Percentiles rank a stretch among this genome's conserved stretches.
These are phyloP conservation scores for Phaeosphaeria sp. DNA, from an alignment of 2,329 filamentous ascomycete genomes.

Conservation along the genomic window DNA sequence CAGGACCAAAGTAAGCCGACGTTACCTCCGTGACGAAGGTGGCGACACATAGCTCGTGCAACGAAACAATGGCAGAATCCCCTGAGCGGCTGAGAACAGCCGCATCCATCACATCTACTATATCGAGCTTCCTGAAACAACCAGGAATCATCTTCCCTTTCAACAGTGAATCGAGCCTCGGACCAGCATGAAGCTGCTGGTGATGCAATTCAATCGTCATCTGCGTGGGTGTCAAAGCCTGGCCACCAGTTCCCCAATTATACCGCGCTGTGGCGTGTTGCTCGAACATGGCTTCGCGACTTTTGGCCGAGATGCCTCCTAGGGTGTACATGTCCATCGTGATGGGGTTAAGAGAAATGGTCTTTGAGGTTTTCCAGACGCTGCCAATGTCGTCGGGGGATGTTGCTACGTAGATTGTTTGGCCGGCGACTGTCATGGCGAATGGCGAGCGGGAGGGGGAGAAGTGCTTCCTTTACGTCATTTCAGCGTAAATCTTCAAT, in stretches of 20 bases:
- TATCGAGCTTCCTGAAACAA: conserved; percentile 7
- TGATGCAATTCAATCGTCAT: conserved; percentile 18
- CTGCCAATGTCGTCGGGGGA: conserved; percentile 7
- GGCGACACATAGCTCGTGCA: conserved; percentile 10
- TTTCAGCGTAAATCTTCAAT: not conserved
- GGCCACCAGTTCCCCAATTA: conserved; percentile 1
- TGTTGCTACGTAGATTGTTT: conserved; percentile 15
- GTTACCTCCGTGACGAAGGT: conserved; percentile 4
- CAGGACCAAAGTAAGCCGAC: conserved; percentile 9
- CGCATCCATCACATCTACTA: not conserved
- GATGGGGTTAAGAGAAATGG: conserved; percentile 14
- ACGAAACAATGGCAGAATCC: conserved; percentile 4
- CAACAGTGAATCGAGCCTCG: conserved; percentile 8
- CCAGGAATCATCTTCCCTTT: conserved; percentile 4
- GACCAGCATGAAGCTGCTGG: conserved; percentile 9
- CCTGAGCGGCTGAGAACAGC: conserved; percentile 2
- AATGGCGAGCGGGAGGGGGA: conserved; percentile 10
- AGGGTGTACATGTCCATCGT: conserved; percentile 11
- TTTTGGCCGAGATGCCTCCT: conserved; percentile 6
- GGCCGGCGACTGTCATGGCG: conserved; percentile 9
- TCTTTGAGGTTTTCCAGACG: conserved; percentile 12
- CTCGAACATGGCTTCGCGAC: conserved; percentile 7
- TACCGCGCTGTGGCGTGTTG: conserved; percentile 5
- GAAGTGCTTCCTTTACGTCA: conserved; percentile 13
- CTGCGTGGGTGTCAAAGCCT: conserved; percentile 8